Evolutionary conservation across 768 basidiomycete species (phyloP).

Genomic region (Lactarius pseudohatsudake): DNA sequence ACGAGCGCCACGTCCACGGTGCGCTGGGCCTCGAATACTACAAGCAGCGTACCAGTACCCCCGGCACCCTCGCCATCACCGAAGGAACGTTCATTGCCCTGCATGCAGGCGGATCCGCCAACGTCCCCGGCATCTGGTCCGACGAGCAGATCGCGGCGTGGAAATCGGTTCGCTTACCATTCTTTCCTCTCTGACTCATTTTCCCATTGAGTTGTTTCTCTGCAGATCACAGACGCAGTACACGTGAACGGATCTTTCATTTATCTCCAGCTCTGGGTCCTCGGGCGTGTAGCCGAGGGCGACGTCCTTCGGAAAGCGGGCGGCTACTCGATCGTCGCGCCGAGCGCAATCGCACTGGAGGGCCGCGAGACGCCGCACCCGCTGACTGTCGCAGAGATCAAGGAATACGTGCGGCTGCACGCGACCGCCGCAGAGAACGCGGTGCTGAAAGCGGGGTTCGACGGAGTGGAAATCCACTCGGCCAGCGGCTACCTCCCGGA

Average conservation of each 20-base stretch:
- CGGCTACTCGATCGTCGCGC: not conserved
- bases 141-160: constrained; percentile 53
- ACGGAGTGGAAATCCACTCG: constrained; percentile 35
- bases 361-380: constrained; percentile 38
- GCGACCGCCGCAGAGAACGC: constrained; percentile 35
- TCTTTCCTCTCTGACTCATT: not conserved
- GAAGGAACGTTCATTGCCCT: constrained; percentile 57
- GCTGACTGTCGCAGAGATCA: constrained; percentile 49
- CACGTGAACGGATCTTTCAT: constrained; percentile 46
- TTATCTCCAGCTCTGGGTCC: constrained; percentile 50
- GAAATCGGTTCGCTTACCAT: constrained; percentile 43
- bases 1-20: constrained; percentile 37
- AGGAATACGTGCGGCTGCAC: constrained; percentile 50
- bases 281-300: constrained; percentile 40
- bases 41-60: constrained; percentile 44
- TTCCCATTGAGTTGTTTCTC: not conserved
- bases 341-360: not conserved
- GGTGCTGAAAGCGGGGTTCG: constrained; percentile 35
- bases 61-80: constrained; percentile 56
- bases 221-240: constrained; percentile 37
- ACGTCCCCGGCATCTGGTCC: constrained; percentile 51
- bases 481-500: constrained; percentile 38
- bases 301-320: constrained; percentile 1
- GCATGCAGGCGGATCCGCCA: constrained; percentile 45
- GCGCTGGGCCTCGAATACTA: constrained; percentile 47